Evolutionary conservation across 192 early-diverging fungal species (phyloP).

Genomic region (Coemansia erecta): DNA sequence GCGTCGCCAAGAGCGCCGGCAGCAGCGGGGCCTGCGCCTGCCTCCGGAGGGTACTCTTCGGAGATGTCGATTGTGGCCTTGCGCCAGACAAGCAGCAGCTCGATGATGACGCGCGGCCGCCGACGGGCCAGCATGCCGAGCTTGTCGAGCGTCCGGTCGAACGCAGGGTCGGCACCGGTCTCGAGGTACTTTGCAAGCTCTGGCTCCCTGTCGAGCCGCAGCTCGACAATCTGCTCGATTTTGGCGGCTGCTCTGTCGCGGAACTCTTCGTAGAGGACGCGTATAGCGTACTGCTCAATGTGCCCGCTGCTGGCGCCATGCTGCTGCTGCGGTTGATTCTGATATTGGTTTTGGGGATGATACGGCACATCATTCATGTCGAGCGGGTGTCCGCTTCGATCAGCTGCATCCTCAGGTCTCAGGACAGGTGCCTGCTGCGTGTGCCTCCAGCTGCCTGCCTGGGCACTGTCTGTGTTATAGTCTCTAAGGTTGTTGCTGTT

Average conservation of each 20-base stretch:
- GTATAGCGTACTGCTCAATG: constrained; percentile 49
- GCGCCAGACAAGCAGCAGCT: constrained; percentile 74
- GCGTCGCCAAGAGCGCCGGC: not conserved
- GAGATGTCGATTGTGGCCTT: constrained; percentile 60
- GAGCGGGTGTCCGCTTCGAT: too few species aligned
- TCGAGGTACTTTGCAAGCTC: constrained; percentile 57
- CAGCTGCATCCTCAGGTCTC: too few species aligned
- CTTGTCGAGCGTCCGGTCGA: constrained; percentile 78
- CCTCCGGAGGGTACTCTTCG: constrained; percentile 31
- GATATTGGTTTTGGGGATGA: too few species aligned
- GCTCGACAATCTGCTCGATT: too few species aligned
- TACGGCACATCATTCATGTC: too few species aligned
- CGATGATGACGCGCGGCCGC: constrained; percentile 83
- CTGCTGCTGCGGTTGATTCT: too few species aligned
- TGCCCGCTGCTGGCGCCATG: constrained; percentile 5
- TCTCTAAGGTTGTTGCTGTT: too few species aligned
- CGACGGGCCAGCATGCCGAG: constrained; percentile 79
- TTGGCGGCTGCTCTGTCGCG: constrained; percentile 22
- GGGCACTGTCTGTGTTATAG: too few species aligned
- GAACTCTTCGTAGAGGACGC: constrained; percentile 49
- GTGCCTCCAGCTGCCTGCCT: too few species aligned
- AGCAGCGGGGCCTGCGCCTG: not conserved
- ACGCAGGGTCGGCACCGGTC: constrained; percentile 66
- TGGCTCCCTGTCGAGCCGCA: too few species aligned
- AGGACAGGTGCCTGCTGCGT: too few species aligned